Conservation (phyloP, 1,139 yeast species). For the Yamadazyma sp. region DNA sequence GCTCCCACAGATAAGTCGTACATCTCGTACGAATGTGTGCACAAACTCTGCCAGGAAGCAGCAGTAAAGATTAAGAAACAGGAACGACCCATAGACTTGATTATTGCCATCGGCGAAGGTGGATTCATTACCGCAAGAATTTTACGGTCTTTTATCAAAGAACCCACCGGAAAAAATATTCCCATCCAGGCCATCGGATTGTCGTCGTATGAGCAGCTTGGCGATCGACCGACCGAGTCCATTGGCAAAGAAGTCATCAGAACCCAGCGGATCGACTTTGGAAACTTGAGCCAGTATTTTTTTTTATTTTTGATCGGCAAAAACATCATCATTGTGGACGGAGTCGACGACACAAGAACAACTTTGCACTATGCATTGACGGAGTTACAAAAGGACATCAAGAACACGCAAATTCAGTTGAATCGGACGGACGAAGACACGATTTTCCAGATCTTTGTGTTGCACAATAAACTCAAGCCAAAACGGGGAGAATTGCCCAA, state of each 20-base stretch:
- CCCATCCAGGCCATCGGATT: conserved; percentile 67
- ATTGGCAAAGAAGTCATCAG: conserved; percentile 62
- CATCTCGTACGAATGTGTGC: conserved; percentile 62
- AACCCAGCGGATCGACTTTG: conserved; percentile 69
- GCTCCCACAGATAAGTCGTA: conserved; percentile 40
- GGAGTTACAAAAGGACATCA: conserved; percentile 58
- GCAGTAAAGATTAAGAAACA: conserved; percentile 44
- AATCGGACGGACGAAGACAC: conserved; percentile 45
- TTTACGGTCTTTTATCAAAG: conserved; percentile 57
- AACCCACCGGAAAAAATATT: conserved; percentile 54
- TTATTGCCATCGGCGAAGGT: conserved; percentile 70
- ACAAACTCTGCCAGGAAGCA: conserved; percentile 57
- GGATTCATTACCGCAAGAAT: conserved; percentile 70
- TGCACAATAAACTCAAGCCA: conserved; percentile 57
- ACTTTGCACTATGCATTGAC: conserved; percentile 61
- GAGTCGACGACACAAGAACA: conserved; percentile 68
- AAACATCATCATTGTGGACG: conserved; percentile 64
- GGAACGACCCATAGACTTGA: conserved; percentile 52
- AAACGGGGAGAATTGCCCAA: conserved; percentile 54
- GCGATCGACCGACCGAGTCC: conserved; percentile 41
- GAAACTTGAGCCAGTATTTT: conserved; percentile 51
- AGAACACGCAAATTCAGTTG: conserved; percentile 47
- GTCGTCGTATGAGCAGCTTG: conserved; percentile 59
- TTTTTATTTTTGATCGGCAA: conserved; percentile 59
- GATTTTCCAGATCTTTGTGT: conserved; percentile 54